Percentiles rank a stretch among this genome's conserved stretches.
Evolutionary conservation across 805 yeast genomes (phyloP).

Genomic region (Candida succiphila): DNA sequence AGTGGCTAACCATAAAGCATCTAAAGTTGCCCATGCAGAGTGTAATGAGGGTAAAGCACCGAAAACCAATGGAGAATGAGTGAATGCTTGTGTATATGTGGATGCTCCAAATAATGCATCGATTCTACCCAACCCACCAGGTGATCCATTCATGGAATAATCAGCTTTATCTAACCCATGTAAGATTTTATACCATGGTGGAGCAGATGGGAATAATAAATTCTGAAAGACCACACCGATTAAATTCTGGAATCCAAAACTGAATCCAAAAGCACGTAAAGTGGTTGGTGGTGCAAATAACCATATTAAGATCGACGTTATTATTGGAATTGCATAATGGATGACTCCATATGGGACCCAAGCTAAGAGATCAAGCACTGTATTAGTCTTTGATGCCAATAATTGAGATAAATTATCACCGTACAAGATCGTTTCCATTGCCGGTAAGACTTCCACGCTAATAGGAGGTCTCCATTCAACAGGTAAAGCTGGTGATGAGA

Average conservation of each 20-base stretch:
- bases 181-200: slow-evolving; percentile 90
- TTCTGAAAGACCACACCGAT: slow-evolving; percentile 78
- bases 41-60: slow-evolving; percentile 77
- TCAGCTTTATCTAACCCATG: slow-evolving; percentile 87
- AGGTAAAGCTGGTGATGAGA: slow-evolving; percentile 68
- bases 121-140: slow-evolving; percentile 90
- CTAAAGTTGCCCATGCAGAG: slow-evolving; percentile 91
- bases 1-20: slow-evolving; percentile 76
- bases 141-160: slow-evolving; percentile 85
- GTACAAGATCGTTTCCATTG: slow-evolving; percentile 83
- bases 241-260: slow-evolving; percentile 91
- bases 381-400: slow-evolving; percentile 61
- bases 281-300: slow-evolving; percentile 89
- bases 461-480: slow-evolving; percentile 73
- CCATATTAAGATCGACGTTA: slow-evolving; percentile 69
- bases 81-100: slow-evolving; percentile 73
- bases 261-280: slow-evolving; percentile 75
- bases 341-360: slow-evolving; percentile 93
- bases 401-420: slow-evolving; percentile 88
- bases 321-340: slow-evolving; percentile 86
- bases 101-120: slow-evolving; percentile 72
- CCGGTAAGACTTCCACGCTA: slow-evolving; percentile 82
- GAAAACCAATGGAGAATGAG: slow-evolving; percentile 83
- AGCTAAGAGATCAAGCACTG: slow-evolving; percentile 69
- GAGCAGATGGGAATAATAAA: slow-evolving; percentile 86